Base-by-base conservation (phyloP, 2,329 filamentous ascomycete species). In the Talaromyces sp. region DNA sequence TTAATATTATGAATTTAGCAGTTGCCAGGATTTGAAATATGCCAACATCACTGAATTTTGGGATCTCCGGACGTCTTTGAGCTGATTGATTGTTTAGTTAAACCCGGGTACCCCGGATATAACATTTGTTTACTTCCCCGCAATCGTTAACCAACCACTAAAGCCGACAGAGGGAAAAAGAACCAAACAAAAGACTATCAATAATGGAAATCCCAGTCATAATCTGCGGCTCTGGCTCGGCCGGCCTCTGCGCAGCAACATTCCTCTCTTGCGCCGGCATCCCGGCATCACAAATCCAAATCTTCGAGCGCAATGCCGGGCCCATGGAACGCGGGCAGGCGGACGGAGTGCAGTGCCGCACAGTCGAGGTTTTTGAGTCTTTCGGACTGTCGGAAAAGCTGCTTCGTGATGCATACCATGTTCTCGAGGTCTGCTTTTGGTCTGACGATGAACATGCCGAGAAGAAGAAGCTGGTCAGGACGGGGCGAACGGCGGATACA, bases 321-420 rank as follows among this genome's bases (percentile, higher is more conserved):
- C 84, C 83, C 0, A 76, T 88, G 56, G 68, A 70, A 52, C 67
- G 67, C 28, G 69, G 72, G 17, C 78, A 81, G 66, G 79, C 79
- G 1, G 80, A 81, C 65, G 83, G 83, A 3, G 76, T 88, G 4
- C 86, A 89, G 72, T 85, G 82, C 64, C 84, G 87, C 2, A 89
- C 85, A 0, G 83, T 87, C 15, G 85, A 88, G 69, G 80, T 88
- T 10, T 62, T 59, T 17, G 52, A 62, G 15, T 59, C 56, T 4
- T 88, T 92, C 66, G 88, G 85, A 0, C 84, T 92, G 62, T 85
- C 79, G 2, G 83, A 90, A 64, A 77, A 82, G 4, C 83, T 82
- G 1, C 86, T 85, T 83, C 51, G 42, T 13, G 68, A 72, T 19
- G 62, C 70, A 4, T 71, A 59, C 19, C 60, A 62, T 27, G 53